Base-by-base conservation (phyloP, 1,284 basidiomycete genomes). In the Ganoderma multipileum region DNA sequence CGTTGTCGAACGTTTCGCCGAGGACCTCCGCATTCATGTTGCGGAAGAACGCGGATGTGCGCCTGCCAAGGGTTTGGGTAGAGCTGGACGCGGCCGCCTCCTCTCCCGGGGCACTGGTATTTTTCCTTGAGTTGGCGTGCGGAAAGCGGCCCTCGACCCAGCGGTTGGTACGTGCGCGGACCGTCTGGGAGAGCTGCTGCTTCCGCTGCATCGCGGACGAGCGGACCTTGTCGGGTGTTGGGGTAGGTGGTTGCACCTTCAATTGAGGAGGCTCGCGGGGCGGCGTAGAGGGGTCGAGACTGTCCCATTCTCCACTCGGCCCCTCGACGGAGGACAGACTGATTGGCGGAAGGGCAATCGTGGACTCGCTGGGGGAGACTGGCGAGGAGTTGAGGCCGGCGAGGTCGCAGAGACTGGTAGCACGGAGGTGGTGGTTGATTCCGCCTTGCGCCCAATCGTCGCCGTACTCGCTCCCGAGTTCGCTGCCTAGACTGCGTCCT, bases 61-160 rank as follows among this genome's bases (percentile, higher is more conserved):
- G 58, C 44, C 69, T 30, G 39, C 65, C 68, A 28, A 61, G 59
- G 38, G 59, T 61, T 8, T 67, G 64, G 30, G 57, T 33, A 18
- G 68, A 68, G 44, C 66, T 14, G 57, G 23, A 16, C n/a, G n/a
- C 23, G 20, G 39, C 23, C 16, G 14, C 23, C 39, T 39, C 39
- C 58, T 39, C 58, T 18, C 33, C 8, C 30, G 33, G 33, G 9
- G 55, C 33, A 41, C 60, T 44, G 38, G 33, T 8, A 33, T 3
- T 8, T 28, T 69, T 58, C 38, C 20, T 18, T 52, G 67, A 28
- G 44, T 58, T 62, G 64, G 80, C 78, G 16, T 23, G 39, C 60
- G 62, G 63, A 70, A 86, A 85, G 60, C 87, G 81, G 39, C 84
- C 83, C 72, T 87, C 85, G 30, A 84, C 83, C 88, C 88, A 89